A percentile compares a stretch with the other conserved stretches of the same genome.
Evolutionary conservation across 2,329 filamentous ascomycete species (phyloP).

Genomic region (Mycocentrospora acerina): DNA sequence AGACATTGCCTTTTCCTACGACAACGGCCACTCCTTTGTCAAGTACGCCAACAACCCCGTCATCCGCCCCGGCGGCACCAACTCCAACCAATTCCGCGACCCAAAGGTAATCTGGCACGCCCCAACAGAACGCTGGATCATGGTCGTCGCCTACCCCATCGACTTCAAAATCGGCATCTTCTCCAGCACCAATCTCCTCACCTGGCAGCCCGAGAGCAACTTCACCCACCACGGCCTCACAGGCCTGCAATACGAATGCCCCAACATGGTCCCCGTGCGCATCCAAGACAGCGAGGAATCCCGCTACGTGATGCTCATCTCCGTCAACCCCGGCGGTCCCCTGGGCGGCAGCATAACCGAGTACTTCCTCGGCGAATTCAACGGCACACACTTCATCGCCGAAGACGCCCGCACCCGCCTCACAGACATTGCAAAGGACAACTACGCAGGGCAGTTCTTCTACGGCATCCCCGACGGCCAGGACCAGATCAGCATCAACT

Average conservation of each 20-base stretch:
- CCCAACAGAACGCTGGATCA: constrained; percentile 54
- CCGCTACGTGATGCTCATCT: constrained; percentile 52
- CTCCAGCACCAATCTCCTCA: constrained; percentile 59
- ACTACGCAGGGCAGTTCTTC: constrained; percentile 61
- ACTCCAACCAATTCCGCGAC: constrained; percentile 62
- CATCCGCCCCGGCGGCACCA: constrained; percentile 48
- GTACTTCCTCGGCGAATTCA: constrained; percentile 62
- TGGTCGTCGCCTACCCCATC: constrained; percentile 56
- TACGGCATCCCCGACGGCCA: constrained; percentile 43
- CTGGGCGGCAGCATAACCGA: constrained; percentile 57
- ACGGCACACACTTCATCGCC: constrained; percentile 62
- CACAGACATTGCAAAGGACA: constrained; percentile 54
- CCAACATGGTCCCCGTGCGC: constrained; percentile 61
- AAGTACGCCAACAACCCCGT: constrained; percentile 64
- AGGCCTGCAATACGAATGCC: constrained; percentile 64
- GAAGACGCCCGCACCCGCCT: constrained; percentile 47
- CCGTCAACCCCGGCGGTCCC: constrained; percentile 60
- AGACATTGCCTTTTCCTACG: constrained; percentile 61
- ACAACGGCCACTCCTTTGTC: constrained; percentile 63
- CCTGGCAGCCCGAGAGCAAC: constrained; percentile 61
- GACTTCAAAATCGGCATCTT: constrained; percentile 63
- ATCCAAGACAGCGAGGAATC: constrained; percentile 46
- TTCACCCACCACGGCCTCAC: constrained; percentile 57
- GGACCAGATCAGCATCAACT: constrained; percentile 53
- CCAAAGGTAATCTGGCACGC: constrained; percentile 65